Evolutionary conservation across 176 grass and related monocot species (phyloP), one percentile per base, ranked within the genome.

Genomic region (Eragrostis nindensis): DNA sequence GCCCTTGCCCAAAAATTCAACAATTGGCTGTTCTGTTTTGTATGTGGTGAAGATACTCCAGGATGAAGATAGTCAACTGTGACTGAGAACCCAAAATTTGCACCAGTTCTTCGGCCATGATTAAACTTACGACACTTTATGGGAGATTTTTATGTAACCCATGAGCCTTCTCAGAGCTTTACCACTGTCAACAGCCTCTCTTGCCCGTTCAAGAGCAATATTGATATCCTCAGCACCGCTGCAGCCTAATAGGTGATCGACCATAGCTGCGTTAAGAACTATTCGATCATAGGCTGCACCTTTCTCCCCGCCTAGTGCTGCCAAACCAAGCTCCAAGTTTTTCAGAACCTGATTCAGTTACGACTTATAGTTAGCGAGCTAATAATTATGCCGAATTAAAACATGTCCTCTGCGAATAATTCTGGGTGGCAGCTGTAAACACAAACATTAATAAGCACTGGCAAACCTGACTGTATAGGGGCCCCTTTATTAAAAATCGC

Each of bases 241-340:
- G 65, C 92, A 94, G 41, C 92, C 90, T 42, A 98, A 86, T 55
- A 98, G 87, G 76, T 98, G 95, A 70, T 94, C 95, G 43, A 90
- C 74, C 87, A 98, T 94, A 54, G 92, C 95, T 8, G 92, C 92
- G 53, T 98, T 98, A 11, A 98, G 90, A 82, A 98, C 86, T 40
- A 98, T 98, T 17, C 95, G 73, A 70, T 98, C 95, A 62, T 98
- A 98, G 5, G 88, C 86, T 11, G 92, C 83, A 40, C 95, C 94
- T 89, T 84, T 94, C 83, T 97, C 80, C 1, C 94, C 92, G 38
- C 90, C 46, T 29, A 97, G 76, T 65, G 94, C 94, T 19, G 89
- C 92, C 61, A 98, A 84, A 65, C 95, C 95, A 66, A 98, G 73
- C 81, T 91, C 92, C 64, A 98, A 85, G 70, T 94, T 98, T 85